Evolutionary conservation across 768 basidiomycete genomes (phyloP), one percentile per base, ranked within the genome.

Genomic region (Auricularia heimuer): DNA sequence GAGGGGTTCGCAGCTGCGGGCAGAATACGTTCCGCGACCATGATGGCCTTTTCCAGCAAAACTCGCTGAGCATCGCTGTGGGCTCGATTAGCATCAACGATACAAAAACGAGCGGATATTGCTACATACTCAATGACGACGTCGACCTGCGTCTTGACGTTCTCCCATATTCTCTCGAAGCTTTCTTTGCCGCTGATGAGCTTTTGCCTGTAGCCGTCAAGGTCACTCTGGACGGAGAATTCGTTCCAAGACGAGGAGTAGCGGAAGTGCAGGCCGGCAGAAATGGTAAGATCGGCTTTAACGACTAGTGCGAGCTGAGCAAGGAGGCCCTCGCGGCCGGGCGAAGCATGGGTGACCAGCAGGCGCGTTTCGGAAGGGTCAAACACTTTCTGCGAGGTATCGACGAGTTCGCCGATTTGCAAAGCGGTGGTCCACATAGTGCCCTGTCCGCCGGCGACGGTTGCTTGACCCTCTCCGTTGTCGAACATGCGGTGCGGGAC

Each of bases 361-460:
- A 99, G 79, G 70, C 97, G 90, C 62, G 96, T 98, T 77, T 99
- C 97, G 24, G 91, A 83, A 34, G 85, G 85, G 74, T 99, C 97
- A 73, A 85, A 94, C 62, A 95, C 93, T 67, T 94, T 85, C 73
- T 96, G 92, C 0, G 97, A 93, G 2, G 95, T 98, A 75, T 98
- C 97, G 60, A 98, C 90, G 62, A 99, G 89, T 75, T 99, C 96
- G 65, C 97, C 97, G 47, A 99, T 91, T 75, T 99, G 97, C 33
- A 99, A 83, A 3, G 93, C 91, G 0, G 96, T 98, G 0, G 93
- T 92, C 97, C 97, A 99, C 88, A 98, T 96, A 21, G 95, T 98
- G 36, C 97, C 97, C 71, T 93, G 90, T 1, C 94, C 97, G 42
- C 97, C 97, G 0, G 97, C 96, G 68, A 99, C 97, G n/a, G 96